Base-by-base conservation (phyloP, 169 alveolate species). In the Plasmodium blacklocki region DNA sequence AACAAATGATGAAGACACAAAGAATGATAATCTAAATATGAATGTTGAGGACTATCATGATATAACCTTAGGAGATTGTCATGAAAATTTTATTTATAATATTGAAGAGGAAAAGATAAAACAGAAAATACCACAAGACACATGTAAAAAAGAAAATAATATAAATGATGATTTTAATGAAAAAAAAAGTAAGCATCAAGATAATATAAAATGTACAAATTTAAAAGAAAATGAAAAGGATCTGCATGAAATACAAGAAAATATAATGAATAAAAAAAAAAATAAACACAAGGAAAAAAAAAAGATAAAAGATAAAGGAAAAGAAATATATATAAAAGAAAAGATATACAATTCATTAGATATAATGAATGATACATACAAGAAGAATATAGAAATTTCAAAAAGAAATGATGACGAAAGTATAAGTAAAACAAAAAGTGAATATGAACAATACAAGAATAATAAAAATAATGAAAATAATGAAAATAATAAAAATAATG, bases 281-380 rank as follows among this genome's bases (percentile, higher is more conserved):
- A 18, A 9, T 23, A 56, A 11, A 52, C 32, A 56, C 21, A 73
- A 12, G 18, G 87, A 26, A 60, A 47, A 7, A 18, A 29, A 73
- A 73, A 73, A 52, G 56, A 54, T 52, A 18, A 66, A 23, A 6
- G 74, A 73, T 11, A 54, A 23, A n/a, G 29, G 58, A 21, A 64
- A 14, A 76, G 29, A 26, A 26, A 26, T 26, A 26, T 26, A 58
- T 39, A 19, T 18, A 63, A 43, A 12, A 45, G 21, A 47, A 50
- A 50, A 54, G 23, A 15, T 26, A n/a, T 29, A 45, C 18, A 71
- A 47, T 11, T n/a, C 9, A 15, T 47, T 6, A 2, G 73, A 75
- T 43, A 75, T 63, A 50, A 58, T 14, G 32, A 15, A 9, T 2
- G 19, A 14, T 15, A 59, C 19, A 15, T 32, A 21, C 21, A 59